Conservation (phyloP, 2,329 filamentous ascomycete genomes). For the Tolypocladium tundrense region DNA sequence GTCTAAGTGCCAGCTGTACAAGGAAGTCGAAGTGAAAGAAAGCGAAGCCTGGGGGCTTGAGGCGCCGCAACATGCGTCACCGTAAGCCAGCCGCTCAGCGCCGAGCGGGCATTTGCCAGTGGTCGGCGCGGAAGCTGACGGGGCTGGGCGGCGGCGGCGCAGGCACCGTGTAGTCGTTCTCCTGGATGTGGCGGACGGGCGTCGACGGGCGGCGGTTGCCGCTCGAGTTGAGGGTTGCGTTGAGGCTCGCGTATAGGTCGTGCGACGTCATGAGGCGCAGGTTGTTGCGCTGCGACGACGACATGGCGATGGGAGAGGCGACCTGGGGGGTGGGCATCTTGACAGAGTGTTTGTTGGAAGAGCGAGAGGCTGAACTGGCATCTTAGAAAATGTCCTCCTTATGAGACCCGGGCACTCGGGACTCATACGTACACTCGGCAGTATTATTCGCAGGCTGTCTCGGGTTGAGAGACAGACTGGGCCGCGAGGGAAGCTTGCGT, state of each 20-base stretch:
- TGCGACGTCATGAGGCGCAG: constrained; percentile 34
- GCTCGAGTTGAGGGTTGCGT: constrained; percentile 36
- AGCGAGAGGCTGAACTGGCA: background rate
- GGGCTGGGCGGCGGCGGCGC: constrained; percentile 55
- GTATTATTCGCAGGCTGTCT: background rate
- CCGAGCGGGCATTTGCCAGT: constrained; percentile 34
- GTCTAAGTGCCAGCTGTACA: background rate
- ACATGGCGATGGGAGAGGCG: constrained; percentile 36
- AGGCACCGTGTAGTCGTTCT: constrained; percentile 54
- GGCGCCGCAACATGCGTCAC: background rate
- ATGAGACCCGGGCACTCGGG: background rate
- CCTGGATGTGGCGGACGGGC: constrained; percentile 40
- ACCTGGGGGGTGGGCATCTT: constrained; percentile 25
- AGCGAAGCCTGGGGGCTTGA: background rate
- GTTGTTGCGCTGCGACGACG: constrained; percentile 32
- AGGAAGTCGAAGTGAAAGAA: background rate
- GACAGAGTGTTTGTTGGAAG: background rate
- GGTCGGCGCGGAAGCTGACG: constrained; percentile 48
- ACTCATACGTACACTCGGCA: background rate
- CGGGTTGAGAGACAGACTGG: background rate
- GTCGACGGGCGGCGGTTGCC: constrained; percentile 29
- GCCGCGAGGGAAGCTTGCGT: background rate
- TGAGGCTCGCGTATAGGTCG: constrained; percentile 44
- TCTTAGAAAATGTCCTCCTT: background rate
- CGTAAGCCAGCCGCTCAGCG: constrained; percentile 11